These are phyloP conservation scores for Botrytis aclada DNA, from an alignment of 2,329 filamentous ascomycete species.

Conservation along the genomic window DNA sequence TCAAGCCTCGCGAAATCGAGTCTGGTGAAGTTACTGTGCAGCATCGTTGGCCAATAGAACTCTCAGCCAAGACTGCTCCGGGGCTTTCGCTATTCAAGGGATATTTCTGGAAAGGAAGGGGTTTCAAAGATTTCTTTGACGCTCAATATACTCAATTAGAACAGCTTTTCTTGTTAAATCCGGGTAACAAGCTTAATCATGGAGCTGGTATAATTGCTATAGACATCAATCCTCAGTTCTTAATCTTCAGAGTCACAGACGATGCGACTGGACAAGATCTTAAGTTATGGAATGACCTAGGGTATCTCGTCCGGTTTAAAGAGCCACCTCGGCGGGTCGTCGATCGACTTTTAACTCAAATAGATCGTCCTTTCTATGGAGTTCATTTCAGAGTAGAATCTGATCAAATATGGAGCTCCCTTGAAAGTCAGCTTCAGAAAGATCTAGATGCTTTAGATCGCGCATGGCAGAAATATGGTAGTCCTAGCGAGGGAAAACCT, in stretches of 20 bases:
- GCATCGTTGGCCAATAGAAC: constrained; percentile 30
- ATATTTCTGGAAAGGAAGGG: constrained; percentile 13
- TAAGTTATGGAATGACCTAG: constrained; percentile 39
- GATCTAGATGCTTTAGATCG: constrained; percentile 40
- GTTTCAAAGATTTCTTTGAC: constrained; percentile 35
- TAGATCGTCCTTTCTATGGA: constrained; percentile 37
- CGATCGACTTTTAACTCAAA: constrained; percentile 28
- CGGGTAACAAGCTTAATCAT: constrained; percentile 16
- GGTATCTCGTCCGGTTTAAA: constrained; percentile 37
- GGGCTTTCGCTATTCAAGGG: constrained; percentile 30
- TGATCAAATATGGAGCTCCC: constrained; percentile 41
- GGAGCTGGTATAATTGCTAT: constrained; percentile 37
- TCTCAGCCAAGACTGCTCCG: constrained; percentile 25
- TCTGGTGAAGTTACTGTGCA: constrained; percentile 25
- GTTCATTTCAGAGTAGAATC: constrained; percentile 41
- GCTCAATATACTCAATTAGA: constrained; percentile 23
- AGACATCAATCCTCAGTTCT: constrained; percentile 36
- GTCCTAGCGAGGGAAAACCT: constrained; percentile 28
- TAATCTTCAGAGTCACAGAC: constrained; percentile 40
- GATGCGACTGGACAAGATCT: constrained; percentile 39
- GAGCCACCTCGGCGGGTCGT: constrained; percentile 34
- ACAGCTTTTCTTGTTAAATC: constrained; percentile 19
- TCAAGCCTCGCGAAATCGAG: constrained; percentile 34
- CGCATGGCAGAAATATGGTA: constrained; percentile 36
- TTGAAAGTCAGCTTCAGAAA: constrained; percentile 38